Evolutionary conservation across 192 early-diverging fungal genomes (phyloP).

Genomic region (Podila verticillata): DNA sequence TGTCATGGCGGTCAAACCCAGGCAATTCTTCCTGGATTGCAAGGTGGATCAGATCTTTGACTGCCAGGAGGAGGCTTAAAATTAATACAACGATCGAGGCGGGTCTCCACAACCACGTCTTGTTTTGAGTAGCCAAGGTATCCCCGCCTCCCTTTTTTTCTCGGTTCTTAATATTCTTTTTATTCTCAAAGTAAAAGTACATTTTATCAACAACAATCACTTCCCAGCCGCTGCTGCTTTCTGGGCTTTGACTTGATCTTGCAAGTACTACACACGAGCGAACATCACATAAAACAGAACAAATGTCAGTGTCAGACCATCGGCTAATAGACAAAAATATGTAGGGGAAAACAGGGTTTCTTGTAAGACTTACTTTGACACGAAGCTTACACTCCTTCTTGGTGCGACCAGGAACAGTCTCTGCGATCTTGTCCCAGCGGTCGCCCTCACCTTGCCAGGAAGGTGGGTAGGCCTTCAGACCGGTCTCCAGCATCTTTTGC

Average conservation of each 20-base stretch:
- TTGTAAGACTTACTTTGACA: conserved; percentile 58
- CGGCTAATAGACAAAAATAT: no score
- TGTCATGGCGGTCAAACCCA: no score
- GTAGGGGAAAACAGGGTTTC: no score
- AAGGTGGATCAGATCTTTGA: no score
- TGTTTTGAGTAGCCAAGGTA: no score
- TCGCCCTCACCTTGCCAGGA: conserved; percentile 65
- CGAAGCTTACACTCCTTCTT: conserved; percentile 73
- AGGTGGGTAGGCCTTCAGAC: conserved; percentile 67
- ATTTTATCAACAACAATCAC: not conserved
- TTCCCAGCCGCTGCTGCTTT: conserved; percentile 33
- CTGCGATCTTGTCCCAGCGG: conserved; percentile 74
- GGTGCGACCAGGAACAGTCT: conserved; percentile 62
- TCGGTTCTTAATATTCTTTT: no score
- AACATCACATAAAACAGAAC: conserved; percentile 1
- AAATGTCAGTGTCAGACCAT: not conserved
- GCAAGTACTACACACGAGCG: conserved; percentile 37
- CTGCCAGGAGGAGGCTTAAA: no score
- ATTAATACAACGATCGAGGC: no score
- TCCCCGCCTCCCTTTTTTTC: no score
- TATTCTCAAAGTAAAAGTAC: no score
- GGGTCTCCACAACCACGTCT: no score
- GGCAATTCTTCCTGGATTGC: no score
- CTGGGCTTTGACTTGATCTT: conserved; percentile 60
- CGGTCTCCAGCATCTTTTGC: conserved; percentile 64